Base-by-base conservation (phyloP, 345 rosid species). In the Salix suchowensis region DNA sequence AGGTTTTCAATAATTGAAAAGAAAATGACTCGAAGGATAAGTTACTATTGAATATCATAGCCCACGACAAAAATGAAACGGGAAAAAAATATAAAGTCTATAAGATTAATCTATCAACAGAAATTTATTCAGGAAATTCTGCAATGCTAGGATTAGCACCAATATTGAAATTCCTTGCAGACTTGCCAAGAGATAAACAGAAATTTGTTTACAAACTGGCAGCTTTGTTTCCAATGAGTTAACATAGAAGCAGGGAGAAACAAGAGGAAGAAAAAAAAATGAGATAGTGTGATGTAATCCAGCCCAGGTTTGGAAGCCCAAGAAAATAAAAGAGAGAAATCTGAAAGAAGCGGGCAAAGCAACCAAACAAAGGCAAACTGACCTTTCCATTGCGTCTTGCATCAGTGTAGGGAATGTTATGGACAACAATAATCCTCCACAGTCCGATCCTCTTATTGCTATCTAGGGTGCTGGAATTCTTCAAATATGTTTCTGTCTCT, bases 321-420 rank as follows among this genome's bases (percentile, higher is more conserved):
- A 10, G 32, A 19, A 61, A 68, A 16, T 66, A 9, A 15, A 9
- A 73, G 60, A 65, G 30, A 73, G 11, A 68, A 39, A 50, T 36
- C 23, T 19, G 12, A 65, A 36, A 6, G 37, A 30, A 66, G 23
- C n/a, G 52, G 15, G 71, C 32, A 73, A 65, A 67, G 64, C 76
- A 62, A 68, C 30, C 67, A 67, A 68, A 73, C 67, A 30, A 61
- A 71, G 72, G 62, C 50, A 71, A 68, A 39, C 78, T 44, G 37
- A 92, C 96, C 94, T 92, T 94, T 82, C 98, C 97, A 65, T 89
- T 91, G 42, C 96, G 94, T 82, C 98, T 89, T 39, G 96, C 83
- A 85, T 94, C 96, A 40, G 79, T 80, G 70, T 91, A 92, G 80
- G 98, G 98, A 78, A 85, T 85, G 76, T 89, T 89, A 64, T 66